Evolutionary conservation across 495 filamentous ascomycete genomes (phyloP), one percentile per base, ranked within the genome.

Genomic region (Pyrenula aspistea): DNA sequence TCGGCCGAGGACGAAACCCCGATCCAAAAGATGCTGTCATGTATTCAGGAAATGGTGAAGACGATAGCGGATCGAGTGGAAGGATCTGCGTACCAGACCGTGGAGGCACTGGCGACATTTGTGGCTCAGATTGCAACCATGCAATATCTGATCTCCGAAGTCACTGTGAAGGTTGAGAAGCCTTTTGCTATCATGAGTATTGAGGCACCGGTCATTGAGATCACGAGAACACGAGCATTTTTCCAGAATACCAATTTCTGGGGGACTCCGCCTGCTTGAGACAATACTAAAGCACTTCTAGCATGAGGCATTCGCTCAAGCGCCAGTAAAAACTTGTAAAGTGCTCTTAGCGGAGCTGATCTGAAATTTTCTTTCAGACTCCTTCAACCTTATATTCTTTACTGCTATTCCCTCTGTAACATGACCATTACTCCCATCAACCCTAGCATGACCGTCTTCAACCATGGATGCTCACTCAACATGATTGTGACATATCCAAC

Each of bases 401-500:
- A 48, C 42, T 11, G 8, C 68, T 65, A 91, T 71, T 98, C 93
- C 63, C 93, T 73, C 69, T 99, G 94, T 64, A 97, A 70, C 19
- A 97, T 84, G 12, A 96, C 94, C 75, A 95, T 84, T 63, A 96
- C 66, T 0, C 93, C 93, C 93, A 99, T 99, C 2, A 96, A 73
- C 2, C 89, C 92, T 64, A 99, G 67, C 79, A 97, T 84, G 1
- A 85, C 91, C 12, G 86, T 91, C 81, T 99, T 99, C 61, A 96
- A 64, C 94, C 93, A 97, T 19, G 94, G 93, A 67, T 99, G 86
- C 69, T 99, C 93, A 57, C 86, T 91, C 55, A 99, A 77, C 73
- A 99, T 78, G 64, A 99, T 99, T 10, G 93, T 99, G 25, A 97
- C 91, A 66, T 97, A 99, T 49, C 93, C 93, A 2, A 99, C 91